Percentiles rank a stretch among this genome's conserved stretches.
These are phyloP conservation scores for Lasiosphaeria ovina DNA, from an alignment of 495 filamentous ascomycete genomes.

Conservation along the genomic window DNA sequence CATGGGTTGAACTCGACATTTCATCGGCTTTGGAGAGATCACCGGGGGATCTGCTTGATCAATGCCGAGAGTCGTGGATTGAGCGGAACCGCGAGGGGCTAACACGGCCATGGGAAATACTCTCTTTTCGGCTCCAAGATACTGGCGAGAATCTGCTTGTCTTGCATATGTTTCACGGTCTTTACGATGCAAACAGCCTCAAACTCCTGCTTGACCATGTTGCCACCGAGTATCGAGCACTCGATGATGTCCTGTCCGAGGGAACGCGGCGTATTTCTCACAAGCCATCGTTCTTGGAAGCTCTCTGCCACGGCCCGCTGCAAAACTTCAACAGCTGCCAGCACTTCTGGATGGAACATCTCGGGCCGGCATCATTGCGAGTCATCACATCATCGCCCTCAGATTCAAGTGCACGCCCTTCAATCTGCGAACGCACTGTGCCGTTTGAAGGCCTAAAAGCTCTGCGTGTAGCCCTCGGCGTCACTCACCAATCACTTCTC, in stretches of 20 bases:
- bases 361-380: slow-evolving; percentile 42
- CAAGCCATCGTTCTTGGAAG: slow-evolving; percentile 49
- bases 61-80: slow-evolving; percentile 45
- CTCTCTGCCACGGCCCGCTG: slow-evolving; percentile 56
- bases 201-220: slow-evolving; percentile 61
- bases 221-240: slow-evolving; percentile 41
- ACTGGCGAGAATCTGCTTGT: slow-evolving; percentile 38
- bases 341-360: slow-evolving; percentile 65
- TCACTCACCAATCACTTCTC: slow-evolving; percentile 72
- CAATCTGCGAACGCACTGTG: slow-evolving; percentile 19
- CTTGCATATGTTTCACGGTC: slow-evolving; percentile 74
- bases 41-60: slow-evolving; percentile 27
- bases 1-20: slow-evolving; percentile 44
- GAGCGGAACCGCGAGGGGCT: slow-evolving; percentile 25
- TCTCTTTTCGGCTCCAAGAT: slow-evolving; percentile 33
- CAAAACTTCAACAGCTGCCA: slow-evolving; percentile 53
- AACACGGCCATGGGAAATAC: slow-evolving; percentile 35
- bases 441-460: slow-evolving; percentile 41
- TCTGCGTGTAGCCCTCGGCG: slow-evolving; percentile 53
- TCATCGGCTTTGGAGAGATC: slow-evolving; percentile 20
- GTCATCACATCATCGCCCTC: slow-evolving; percentile 25
- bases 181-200: slow-evolving; percentile 86
- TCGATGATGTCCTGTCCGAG: slow-evolving; percentile 1
- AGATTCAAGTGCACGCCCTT: neutral
- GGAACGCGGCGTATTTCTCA: too few species aligned